A percentile compares a stretch with the other conserved stretches of the same genome.
phyloP scores from a whole-genome alignment of 495 filamentous ascomycete species.

The Penicillium salamii region DNA sequence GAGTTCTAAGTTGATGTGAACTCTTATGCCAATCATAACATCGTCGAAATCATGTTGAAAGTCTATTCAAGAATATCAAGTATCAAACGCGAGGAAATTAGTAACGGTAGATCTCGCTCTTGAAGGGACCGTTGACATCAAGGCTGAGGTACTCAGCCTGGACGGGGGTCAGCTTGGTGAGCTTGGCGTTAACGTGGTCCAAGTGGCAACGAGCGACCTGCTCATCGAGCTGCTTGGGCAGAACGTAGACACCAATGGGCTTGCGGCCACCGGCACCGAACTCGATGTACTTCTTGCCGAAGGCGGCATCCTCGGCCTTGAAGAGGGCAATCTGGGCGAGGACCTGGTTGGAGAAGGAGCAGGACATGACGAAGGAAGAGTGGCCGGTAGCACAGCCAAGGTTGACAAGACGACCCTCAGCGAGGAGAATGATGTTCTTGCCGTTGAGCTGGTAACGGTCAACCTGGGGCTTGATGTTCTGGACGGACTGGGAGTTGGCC shows the following conservation, averaged over 20 bases:
- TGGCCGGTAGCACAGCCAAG: slow-evolving; percentile 97
- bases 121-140: slow-evolving; percentile 82
- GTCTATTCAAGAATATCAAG: slow-evolving; percentile 41
- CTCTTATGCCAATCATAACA: slow-evolving; percentile 53
- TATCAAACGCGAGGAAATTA: slow-evolving; percentile 45
- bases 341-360: slow-evolving; percentile 99
- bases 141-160: slow-evolving; percentile 95
- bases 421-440: slow-evolving; percentile 95
- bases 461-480: slow-evolving; percentile 99
- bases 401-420: slow-evolving; percentile 98
- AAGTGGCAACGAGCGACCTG: slow-evolving; percentile 93
- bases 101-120: slow-evolving; percentile 73
- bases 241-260: slow-evolving; percentile 86
- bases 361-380: slow-evolving; percentile 99
- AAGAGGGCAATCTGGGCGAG: slow-evolving; percentile 97
- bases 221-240: slow-evolving; percentile 98
- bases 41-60: slow-evolving; percentile 66
- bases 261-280: slow-evolving; percentile 92
- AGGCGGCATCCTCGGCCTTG: slow-evolving; percentile 85
- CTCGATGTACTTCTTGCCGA: slow-evolving; percentile 90
- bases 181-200: slow-evolving; percentile 90
- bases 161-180: slow-evolving; percentile 75
- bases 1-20: slow-evolving; percentile 48
- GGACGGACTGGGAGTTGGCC: slow-evolving; percentile 83
- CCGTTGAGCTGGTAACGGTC: slow-evolving; percentile 97